Evolutionary conservation across 495 filamentous ascomycete species (phyloP).

Genomic region (Parmelia sp.): DNA sequence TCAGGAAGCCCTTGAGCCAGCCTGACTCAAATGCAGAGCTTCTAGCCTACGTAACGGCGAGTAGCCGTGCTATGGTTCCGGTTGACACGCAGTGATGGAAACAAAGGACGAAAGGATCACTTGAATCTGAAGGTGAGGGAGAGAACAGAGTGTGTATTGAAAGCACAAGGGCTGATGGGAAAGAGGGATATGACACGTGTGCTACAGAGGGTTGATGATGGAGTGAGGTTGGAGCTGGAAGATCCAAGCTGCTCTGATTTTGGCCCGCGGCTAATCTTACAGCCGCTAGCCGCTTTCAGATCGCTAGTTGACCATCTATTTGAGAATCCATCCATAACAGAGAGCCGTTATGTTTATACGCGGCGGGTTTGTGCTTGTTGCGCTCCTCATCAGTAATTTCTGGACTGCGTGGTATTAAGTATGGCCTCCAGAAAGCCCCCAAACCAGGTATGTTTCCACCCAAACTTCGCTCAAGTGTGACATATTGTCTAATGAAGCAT

Average conservation of each 20-base stretch:
- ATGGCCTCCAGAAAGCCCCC: conserved; percentile 61
- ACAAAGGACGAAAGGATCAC: not conserved
- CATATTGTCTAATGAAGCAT: conserved; percentile 1
- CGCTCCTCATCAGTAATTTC: not conserved
- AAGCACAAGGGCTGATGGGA: not conserved
- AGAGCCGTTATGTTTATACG: not conserved
- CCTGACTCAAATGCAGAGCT: not conserved
- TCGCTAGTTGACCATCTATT: not conserved
- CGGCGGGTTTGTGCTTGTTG: not conserved
- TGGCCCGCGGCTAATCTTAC: conserved; percentile 7
- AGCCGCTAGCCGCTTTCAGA: conserved; percentile 13
- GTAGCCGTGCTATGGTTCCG: not conserved
- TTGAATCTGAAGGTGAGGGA: not conserved
- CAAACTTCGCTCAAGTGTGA: conserved; percentile 2
- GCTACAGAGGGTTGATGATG: not conserved
- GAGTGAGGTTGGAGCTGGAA: conserved; percentile 6
- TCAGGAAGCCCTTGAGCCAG: not conserved
- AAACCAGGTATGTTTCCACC: conserved; percentile 57
- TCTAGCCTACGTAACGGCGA: not conserved
- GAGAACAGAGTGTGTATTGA: not conserved
- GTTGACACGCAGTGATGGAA: not conserved
- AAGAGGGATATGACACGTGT: not conserved
- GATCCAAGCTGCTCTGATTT: conserved; percentile 6
- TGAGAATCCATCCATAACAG: conserved; percentile 11
- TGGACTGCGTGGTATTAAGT: not conserved